These are phyloP conservation scores for Melampsora americana DNA, from an alignment of 1,284 basidiomycete genomes.

Conservation along the genomic window DNA sequence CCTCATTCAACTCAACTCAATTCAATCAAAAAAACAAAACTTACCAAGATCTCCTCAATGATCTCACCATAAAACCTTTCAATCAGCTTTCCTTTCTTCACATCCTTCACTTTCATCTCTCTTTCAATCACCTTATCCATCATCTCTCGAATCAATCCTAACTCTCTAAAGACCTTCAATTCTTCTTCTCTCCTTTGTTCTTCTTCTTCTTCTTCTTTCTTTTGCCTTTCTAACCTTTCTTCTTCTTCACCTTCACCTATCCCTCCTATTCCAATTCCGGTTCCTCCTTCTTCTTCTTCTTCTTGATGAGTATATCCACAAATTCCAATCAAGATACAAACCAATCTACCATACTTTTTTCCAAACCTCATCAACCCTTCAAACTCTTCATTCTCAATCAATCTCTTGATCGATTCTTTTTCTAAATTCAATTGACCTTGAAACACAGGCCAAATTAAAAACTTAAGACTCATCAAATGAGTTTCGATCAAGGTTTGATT, in stretches of 20 bases:
- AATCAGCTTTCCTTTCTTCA: background rate
- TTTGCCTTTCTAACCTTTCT: too few species aligned
- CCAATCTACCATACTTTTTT: slow-evolving; percentile 32
- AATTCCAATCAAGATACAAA: slow-evolving; percentile 22
- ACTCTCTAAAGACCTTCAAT: slow-evolving; percentile 10
- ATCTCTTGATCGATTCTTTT: slow-evolving; percentile 4
- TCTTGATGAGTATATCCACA: background rate
- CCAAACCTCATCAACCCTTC: slow-evolving; percentile 17
- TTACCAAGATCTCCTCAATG: slow-evolving; percentile 17
- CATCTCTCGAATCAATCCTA: slow-evolving; percentile 13
- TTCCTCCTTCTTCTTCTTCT: background rate
- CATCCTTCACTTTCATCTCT: background rate
- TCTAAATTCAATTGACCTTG: slow-evolving; percentile 34
- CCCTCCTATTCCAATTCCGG: slow-evolving; percentile 2
- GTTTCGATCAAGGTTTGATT: slow-evolving; percentile 14
- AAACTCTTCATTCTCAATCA: slow-evolving; percentile 1
- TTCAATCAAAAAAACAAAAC: background rate
- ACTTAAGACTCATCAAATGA: slow-evolving; percentile 39
- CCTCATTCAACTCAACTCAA: background rate
- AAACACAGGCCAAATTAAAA: slow-evolving; percentile 35
- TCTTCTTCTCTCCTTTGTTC: slow-evolving; percentile 9
- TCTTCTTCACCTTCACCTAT: background rate
- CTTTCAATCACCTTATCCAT: slow-evolving; percentile 17
- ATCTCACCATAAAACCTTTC: slow-evolving; percentile 29
- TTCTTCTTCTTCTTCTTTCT: slow-evolving; percentile 8